Conservation (phyloP, 192 early-diverging fungal species). For the Coemansia sp. region DNA sequence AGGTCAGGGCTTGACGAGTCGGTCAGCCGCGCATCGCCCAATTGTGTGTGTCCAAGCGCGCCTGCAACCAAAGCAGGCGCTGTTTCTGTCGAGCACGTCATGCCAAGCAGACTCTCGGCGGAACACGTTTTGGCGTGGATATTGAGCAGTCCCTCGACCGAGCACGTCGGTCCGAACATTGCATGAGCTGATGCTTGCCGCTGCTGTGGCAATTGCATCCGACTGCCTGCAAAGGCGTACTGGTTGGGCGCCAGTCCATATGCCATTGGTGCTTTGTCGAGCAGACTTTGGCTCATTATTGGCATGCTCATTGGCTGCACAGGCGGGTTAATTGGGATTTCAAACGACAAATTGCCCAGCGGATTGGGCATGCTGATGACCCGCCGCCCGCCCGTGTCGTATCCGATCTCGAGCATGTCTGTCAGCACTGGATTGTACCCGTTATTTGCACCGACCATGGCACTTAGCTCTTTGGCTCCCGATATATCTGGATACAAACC, state of each 20-base stretch:
- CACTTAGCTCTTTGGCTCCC: not conserved
- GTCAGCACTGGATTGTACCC: constrained; percentile 12
- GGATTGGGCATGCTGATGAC: constrained; percentile 55
- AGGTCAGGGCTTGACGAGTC: constrained; percentile 13
- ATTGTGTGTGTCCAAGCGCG: not conserved
- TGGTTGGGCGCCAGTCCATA: not conserved
- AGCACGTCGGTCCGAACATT: not conserved
- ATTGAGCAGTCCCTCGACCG: not conserved
- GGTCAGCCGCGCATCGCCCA: not conserved
- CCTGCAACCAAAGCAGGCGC: not conserved
- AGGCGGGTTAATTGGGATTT: constrained; percentile 43
- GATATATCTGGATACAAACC: not conserved
- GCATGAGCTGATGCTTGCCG: not conserved
- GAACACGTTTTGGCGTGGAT: too few species aligned
- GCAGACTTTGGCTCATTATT: not conserved
- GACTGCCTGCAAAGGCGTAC: not conserved
- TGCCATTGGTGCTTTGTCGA: not conserved
- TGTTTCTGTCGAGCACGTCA: not conserved
- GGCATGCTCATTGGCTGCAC: constrained; percentile 20
- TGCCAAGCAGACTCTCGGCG: too few species aligned
- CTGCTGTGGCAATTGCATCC: not conserved
- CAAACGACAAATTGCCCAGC: constrained; percentile 46
- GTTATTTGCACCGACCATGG: not conserved
- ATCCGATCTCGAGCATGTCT: constrained; percentile 38
- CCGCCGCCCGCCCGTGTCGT: constrained; percentile 33